Percentiles rank a stretch among this genome's conserved stretches.
Conservation (phyloP, 179 eudicot genomes). For the Silene vulgaris region DNA sequence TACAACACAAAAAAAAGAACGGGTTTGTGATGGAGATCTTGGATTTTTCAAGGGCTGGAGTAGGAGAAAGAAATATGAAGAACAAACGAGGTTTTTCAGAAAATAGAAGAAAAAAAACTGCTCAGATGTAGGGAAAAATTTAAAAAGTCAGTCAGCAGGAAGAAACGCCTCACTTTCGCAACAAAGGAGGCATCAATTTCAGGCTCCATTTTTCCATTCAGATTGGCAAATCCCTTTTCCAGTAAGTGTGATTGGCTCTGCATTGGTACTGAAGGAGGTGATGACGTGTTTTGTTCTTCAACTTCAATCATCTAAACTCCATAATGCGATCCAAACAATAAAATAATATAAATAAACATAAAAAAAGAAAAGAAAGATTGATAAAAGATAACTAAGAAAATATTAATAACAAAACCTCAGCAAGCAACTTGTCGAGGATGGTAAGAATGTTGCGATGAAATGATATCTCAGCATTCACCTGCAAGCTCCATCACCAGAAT, state of each 20-base stretch:
- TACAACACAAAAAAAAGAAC: background rate
- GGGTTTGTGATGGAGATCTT: background rate
- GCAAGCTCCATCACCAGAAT: slow-evolving; percentile 26
- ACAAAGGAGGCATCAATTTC: slow-evolving; percentile 40
- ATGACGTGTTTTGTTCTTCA: slow-evolving; percentile 39
- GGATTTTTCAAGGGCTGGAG: background rate
- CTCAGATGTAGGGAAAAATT: background rate
- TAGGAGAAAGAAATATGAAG: background rate
- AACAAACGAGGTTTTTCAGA: background rate
- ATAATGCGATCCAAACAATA: slow-evolving; percentile 9
- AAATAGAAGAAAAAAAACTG: background rate
- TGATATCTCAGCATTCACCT: slow-evolving; percentile 78
- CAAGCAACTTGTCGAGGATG: slow-evolving; percentile 53
- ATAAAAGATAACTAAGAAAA: slow-evolving; percentile 1
- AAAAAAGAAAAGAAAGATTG: background rate
- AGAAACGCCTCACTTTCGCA: slow-evolving; percentile 50
- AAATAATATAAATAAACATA: background rate
- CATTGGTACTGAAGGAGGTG: slow-evolving; percentile 25
- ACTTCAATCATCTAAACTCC: slow-evolving; percentile 50
- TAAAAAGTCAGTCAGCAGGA: background rate
- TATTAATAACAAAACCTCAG: slow-evolving; percentile 45
- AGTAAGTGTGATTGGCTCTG: slow-evolving; percentile 24
- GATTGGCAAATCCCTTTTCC: slow-evolving; percentile 23
- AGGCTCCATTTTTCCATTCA: slow-evolving; percentile 29
- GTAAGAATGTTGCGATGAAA: slow-evolving; percentile 56